Evolutionary conservation across 495 filamentous ascomycete species (phyloP), one percentile per base, ranked within the genome.

Genomic region (Neurospora sp.): DNA sequence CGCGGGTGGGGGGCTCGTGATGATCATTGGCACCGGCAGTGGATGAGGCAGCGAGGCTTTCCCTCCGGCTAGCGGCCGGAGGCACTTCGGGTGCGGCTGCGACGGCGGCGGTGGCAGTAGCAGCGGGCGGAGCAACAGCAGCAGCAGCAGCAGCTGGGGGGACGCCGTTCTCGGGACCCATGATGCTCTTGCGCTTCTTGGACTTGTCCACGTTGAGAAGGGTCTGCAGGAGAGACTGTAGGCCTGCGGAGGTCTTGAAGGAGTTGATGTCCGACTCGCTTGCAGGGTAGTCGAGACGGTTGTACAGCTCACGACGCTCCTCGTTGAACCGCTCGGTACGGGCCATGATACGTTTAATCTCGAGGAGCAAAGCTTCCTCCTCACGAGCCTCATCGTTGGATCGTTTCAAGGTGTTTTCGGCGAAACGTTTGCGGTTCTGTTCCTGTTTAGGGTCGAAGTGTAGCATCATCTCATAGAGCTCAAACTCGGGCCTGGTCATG

Each of bases 251-350:
- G 44, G 90, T 89, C 74, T 90, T 90, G 83, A 96, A 96, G 9
- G 90, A 88, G 74, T 87, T 92, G 75, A 88, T 87, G 73, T 87
- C 86, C 73, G 89, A 85, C 42, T 90, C 86, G 73, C 89, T 92
- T 73, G 88, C 86, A 8, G 92, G 92, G 72, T 90, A 89, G 73
- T 97, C 94, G 12, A 98, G 89, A 71, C 94, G 89, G 72, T 89
- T 87, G 80, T 96, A 96, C n/a, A 98, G 87, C 77, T 98, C 96
- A 75, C 90, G 87, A 59, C 95, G 93, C 76, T 97, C 94, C 74
- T 92, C 89, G 76, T 93, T 90, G 75, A 97, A 89, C 74, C 86
- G 89, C 73, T 95, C 91, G 72, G 95, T 91, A 72, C 91, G 89
- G 73, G 89, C 88, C 44, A 94, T 86, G 74, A 99, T 97, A 72